Conservation (phyloP, 768 basidiomycete genomes). For the Candolleomyces aberdarensis region DNA sequence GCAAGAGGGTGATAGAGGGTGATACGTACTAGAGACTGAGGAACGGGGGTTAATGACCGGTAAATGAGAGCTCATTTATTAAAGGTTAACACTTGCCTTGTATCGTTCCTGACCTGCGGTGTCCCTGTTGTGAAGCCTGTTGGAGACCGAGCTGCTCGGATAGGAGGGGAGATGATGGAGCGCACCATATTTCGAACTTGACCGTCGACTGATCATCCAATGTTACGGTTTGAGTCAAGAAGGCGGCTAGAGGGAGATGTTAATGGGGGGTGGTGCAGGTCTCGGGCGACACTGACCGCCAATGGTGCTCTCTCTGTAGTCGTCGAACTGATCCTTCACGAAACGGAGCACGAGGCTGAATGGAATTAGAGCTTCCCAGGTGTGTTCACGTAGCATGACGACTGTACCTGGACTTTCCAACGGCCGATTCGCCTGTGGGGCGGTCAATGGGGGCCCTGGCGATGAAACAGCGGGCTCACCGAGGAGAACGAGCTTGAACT, state of each 20-base stretch:
- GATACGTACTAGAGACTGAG: conserved; percentile 39
- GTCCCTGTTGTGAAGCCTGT: conserved; percentile 54
- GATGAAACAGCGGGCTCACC: conserved; percentile 48
- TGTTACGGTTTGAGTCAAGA: conserved; percentile 95
- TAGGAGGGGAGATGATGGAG: conserved; percentile 5
- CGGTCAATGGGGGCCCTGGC: conserved; percentile 10
- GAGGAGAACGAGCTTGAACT: conserved; percentile 95
- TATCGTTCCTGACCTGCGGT: conserved; percentile 96
- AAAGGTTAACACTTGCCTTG: conserved; percentile 50
- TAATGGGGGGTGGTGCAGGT: conserved; percentile 6
- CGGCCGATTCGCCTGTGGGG: conserved; percentile 85
- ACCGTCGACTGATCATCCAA: conserved; percentile 87
- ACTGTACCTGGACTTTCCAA: conserved; percentile 89
- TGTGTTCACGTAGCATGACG: conserved; percentile 17
- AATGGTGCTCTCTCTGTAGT: conserved; percentile 93
- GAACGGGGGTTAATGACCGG: conserved; percentile 11
- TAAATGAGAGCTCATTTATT: conserved; percentile 6
- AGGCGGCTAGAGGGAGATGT: conserved; percentile 64
- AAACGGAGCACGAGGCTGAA: conserved; percentile 89
- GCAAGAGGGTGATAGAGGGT: conserved; percentile 34
- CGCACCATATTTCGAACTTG: conserved; percentile 97
- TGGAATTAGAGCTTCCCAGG: conserved; percentile 23
- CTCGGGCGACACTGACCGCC: conserved; percentile 53
- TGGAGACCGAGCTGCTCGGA: background rate
- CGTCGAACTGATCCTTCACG: conserved; percentile 95